Conservation (phyloP, 2,329 filamentous ascomycete species). For the Proliferodiscus dingleyae region DNA sequence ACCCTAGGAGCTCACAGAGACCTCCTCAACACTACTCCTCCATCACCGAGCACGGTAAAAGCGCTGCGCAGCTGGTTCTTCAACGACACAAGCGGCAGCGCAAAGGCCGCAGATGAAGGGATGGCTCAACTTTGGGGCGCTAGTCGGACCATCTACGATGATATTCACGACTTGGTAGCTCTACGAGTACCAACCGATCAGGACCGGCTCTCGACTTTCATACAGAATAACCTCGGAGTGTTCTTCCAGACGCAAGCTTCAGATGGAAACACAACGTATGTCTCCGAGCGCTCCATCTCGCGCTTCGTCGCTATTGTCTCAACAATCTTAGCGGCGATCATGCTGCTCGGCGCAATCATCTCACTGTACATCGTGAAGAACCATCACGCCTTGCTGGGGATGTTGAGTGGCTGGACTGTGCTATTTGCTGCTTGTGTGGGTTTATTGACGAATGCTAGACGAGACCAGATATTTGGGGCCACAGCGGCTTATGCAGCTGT, state of each 20-base stretch:
- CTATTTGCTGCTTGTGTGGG: slow-evolving; percentile 21
- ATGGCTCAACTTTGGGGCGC: slow-evolving; percentile 22
- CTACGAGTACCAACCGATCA: slow-evolving; percentile 22
- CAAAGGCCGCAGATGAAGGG: not conserved
- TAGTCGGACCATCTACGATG: slow-evolving; percentile 13
- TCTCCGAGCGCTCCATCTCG: slow-evolving; percentile 7
- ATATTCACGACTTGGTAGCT: slow-evolving; percentile 24
- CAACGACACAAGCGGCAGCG: not conserved
- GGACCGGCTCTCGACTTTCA: slow-evolving; percentile 27
- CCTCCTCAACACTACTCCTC: slow-evolving; percentile 11
- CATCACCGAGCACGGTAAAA: slow-evolving; percentile 15
- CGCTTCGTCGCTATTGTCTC: slow-evolving; percentile 9
- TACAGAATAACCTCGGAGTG: slow-evolving; percentile 23
- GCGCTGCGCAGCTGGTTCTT: slow-evolving; percentile 22
- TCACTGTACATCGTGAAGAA: slow-evolving; percentile 15
- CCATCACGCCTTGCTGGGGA: slow-evolving; percentile 11
- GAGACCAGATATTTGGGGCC: slow-evolving; percentile 20
- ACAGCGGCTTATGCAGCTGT: slow-evolving; percentile 22
- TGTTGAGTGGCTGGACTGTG: slow-evolving; percentile 20
- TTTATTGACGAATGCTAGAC: slow-evolving; percentile 19
- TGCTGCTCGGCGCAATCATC: slow-evolving; percentile 19
- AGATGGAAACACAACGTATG: slow-evolving; percentile 12
- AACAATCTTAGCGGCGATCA: slow-evolving; percentile 13
- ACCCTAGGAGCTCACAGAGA: slow-evolving; percentile 15
- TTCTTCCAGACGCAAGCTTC: slow-evolving; percentile 11